These are phyloP conservation scores for Cyclotella baltica DNA, from an alignment of 108 stramenopile species.

Conservation along the genomic window DNA sequence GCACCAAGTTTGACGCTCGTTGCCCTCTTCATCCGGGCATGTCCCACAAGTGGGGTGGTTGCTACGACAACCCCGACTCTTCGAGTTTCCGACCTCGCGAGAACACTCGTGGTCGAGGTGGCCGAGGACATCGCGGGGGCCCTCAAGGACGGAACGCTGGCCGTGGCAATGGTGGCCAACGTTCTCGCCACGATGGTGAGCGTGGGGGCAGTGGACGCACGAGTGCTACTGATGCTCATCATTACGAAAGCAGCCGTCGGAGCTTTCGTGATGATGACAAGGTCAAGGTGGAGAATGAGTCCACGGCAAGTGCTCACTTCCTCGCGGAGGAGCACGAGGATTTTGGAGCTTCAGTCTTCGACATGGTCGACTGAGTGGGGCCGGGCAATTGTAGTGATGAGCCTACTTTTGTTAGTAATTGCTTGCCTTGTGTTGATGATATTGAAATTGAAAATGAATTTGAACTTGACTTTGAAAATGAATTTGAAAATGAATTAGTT, in stretches of 20 bases:
- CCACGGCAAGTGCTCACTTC: not conserved
- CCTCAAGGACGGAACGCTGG: too few relatives aligned
- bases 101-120: not conserved
- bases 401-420: not conserved
- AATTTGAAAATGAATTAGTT: not conserved
- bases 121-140: not conserved
- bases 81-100: not conserved
- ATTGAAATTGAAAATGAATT: not conserved
- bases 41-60: not conserved
- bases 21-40: not conserved
- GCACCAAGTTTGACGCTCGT: too few relatives aligned
- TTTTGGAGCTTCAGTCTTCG: not conserved
- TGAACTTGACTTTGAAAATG: not conserved
- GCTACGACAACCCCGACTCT: not conserved
- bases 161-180: too few relatives aligned
- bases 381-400: not conserved
- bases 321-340: not conserved
- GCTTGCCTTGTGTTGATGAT: not conserved
- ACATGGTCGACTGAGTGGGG: not conserved
- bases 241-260: too few relatives aligned
- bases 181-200: too few relatives aligned
- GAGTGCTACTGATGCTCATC: too few relatives aligned
- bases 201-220: too few relatives aligned
- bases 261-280: too few relatives aligned
- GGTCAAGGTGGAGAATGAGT: not conserved